These are phyloP conservation scores for Ceratobasidium sp. DNA, from an alignment of 1,284 basidiomycete genomes.

Conservation along the genomic window DNA sequence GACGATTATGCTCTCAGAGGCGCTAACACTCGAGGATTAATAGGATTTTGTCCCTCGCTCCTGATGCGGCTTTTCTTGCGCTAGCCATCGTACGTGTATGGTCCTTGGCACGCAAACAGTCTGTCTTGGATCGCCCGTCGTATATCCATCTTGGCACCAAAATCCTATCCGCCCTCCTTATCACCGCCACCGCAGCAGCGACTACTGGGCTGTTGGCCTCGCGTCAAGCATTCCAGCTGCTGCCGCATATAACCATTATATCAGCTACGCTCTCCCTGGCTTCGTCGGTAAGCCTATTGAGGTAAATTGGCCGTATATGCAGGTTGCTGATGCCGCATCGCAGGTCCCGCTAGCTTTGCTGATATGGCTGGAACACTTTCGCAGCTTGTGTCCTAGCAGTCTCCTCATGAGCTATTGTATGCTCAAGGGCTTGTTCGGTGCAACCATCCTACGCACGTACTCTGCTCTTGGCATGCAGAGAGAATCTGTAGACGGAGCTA, in stretches of 20 bases:
- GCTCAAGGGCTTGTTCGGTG: slow-evolving; percentile 26
- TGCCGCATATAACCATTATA: neutral
- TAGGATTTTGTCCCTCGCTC: slow-evolving; percentile 21
- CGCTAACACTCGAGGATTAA: neutral
- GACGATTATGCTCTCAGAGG: neutral
- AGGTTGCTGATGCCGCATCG: neutral
- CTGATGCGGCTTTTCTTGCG: neutral
- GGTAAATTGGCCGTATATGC: neutral
- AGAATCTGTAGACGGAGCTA: neutral
- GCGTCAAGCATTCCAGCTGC: neutral
- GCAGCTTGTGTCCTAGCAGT: slow-evolving; percentile 13
- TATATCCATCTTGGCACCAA: slow-evolving; percentile 6
- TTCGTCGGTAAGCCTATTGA: neutral
- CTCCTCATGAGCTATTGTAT: slow-evolving; percentile 22
- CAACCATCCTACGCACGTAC: slow-evolving; percentile 20
- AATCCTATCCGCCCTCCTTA: neutral
- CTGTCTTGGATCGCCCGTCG: neutral
- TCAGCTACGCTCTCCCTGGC: slow-evolving; percentile 12
- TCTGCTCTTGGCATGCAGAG: slow-evolving; percentile 12
- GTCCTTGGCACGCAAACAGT: neutral
- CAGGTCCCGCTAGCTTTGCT: neutral
- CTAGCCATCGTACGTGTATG: slow-evolving; percentile 8
- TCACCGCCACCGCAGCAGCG: slow-evolving; percentile 8
- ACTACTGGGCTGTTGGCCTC: neutral
- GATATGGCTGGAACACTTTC: slow-evolving; percentile 22